Evolutionary conservation across 2,329 filamentous ascomycete genomes (phyloP).

Genomic region (Sarocladium strictum): DNA sequence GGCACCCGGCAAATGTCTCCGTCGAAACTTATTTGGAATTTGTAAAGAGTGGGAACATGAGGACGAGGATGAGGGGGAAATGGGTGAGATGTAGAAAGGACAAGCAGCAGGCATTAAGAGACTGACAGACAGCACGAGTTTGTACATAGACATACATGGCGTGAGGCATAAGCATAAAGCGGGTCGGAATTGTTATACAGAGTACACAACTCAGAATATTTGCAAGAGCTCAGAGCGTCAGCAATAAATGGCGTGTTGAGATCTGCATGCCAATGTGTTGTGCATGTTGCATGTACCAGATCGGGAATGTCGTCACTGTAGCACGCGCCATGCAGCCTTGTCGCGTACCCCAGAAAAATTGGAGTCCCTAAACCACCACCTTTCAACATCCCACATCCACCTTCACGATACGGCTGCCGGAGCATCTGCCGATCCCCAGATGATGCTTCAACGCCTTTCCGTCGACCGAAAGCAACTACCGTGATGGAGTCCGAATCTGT

Average conservation of each 20-base stretch:
- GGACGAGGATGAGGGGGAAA: conserved; percentile 33
- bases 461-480: not conserved
- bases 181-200: not conserved
- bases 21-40: conserved; percentile 11
- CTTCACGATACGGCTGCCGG: not conserved
- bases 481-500: conserved; percentile 6
- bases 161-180: not conserved
- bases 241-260: too few relatives aligned
- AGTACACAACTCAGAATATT: not conserved
- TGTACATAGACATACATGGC: not conserved
- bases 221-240: too few relatives aligned
- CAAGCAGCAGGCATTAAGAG: not conserved
- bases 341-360: conserved; percentile 2
- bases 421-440: not conserved
- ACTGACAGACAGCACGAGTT: not conserved
- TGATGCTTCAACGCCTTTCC: not conserved
- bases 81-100: conserved; percentile 11
- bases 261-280: too few relatives aligned
- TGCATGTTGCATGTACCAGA: not conserved
- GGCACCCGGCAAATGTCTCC: conserved; percentile 3
- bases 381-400: not conserved
- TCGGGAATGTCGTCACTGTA: conserved; percentile 5
- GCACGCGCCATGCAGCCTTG: conserved; percentile 1
- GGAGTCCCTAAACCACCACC: not conserved
- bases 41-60: conserved; percentile 14